phyloP scores from a whole-genome alignment of 495 filamentous ascomycete genomes.

The Neurospora pannonica region DNA sequence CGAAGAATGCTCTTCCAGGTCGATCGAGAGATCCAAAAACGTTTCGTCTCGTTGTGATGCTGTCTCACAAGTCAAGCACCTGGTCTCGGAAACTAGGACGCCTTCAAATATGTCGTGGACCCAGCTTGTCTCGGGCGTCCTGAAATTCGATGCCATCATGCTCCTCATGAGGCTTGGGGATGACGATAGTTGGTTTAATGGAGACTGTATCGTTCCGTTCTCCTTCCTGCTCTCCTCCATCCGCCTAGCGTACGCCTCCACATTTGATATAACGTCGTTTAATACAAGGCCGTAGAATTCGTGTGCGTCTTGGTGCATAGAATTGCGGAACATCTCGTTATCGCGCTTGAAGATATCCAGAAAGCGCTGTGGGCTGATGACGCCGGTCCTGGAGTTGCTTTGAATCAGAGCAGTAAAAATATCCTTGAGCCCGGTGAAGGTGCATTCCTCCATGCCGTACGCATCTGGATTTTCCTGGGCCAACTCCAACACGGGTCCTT shows the following conservation, averaged over 20 bases:
- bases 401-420: constrained; percentile 89
- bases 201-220: constrained; percentile 25
- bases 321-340: constrained; percentile 93
- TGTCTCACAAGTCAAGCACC: constrained; percentile 93
- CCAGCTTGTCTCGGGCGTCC: constrained; percentile 61
- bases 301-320: constrained; percentile 97
- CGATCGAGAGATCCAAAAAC: constrained; percentile 91
- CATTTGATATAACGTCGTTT: constrained; percentile 92
- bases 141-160: constrained; percentile 20
- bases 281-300: constrained; percentile 91
- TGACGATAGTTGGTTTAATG: constrained; percentile 35
- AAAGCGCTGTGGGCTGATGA: constrained; percentile 88
- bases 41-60: constrained; percentile 91
- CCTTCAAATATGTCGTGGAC: constrained; percentile 97
- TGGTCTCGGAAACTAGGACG: constrained; percentile 87
- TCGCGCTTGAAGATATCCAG: constrained; percentile 86
- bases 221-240: constrained; percentile 33
- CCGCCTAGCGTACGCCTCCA: constrained; percentile 69
- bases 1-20: constrained; percentile 90
- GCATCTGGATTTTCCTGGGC: constrained; percentile 64
- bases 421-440: constrained; percentile 90
- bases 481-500: constrained; percentile 74
- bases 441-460: constrained; percentile 89
- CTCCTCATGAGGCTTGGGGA: constrained; percentile 33
- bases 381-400: constrained; percentile 72